These are phyloP conservation scores for Linnemannia hyalina DNA, from an alignment of 192 early-diverging fungal species.

Conservation along the genomic window DNA sequence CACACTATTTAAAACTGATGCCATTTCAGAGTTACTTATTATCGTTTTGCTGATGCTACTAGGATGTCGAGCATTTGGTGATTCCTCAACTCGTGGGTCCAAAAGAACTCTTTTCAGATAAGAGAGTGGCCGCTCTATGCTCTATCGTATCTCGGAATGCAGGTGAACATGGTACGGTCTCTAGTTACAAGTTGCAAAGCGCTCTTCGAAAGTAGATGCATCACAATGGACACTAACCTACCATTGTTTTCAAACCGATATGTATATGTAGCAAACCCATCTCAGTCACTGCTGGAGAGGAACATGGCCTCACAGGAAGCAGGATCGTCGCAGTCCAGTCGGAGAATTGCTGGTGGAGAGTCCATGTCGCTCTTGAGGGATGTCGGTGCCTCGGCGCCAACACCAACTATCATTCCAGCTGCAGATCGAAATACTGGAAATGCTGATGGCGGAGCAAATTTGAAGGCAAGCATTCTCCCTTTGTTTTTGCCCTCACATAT, in stretches of 20 bases:
- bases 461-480: neutral
- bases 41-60: neutral
- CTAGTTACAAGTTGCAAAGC: neutral
- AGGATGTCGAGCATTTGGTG: slow-evolving; percentile 20
- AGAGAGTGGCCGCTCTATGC: slow-evolving; percentile 11
- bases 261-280: neutral
- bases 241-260: neutral
- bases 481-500: neutral
- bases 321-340: neutral
- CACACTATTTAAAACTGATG: neutral
- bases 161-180: slow-evolving; percentile 1
- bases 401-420: neutral
- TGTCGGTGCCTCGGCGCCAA: neutral
- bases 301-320: neutral
- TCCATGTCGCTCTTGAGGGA: neutral
- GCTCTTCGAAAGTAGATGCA: neutral
- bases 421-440: neutral
- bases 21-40: neutral
- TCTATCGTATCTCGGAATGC: slow-evolving; percentile 32
- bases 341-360: neutral
- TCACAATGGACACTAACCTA: neutral
- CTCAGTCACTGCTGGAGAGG: neutral
- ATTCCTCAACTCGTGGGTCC: slow-evolving; percentile 23
- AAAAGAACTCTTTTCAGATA: slow-evolving; percentile 40
- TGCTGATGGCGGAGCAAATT: neutral